Evolutionary conservation across 257 asterid species (phyloP).

Genomic region (Vinca minor): DNA sequence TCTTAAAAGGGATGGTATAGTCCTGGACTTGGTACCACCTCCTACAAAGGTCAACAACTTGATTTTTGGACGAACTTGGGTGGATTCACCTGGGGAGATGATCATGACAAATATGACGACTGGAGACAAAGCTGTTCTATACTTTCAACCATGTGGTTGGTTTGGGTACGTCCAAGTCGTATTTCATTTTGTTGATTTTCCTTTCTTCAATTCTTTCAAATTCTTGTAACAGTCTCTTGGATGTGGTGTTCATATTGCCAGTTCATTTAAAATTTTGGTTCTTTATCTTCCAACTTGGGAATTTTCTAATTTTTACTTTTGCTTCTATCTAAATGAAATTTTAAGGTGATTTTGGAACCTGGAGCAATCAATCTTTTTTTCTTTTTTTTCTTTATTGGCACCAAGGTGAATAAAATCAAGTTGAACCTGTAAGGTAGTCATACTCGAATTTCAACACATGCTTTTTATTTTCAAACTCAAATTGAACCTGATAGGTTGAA

Average conservation of each 20-base stretch:
- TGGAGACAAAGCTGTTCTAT: slow-evolving; percentile 90
- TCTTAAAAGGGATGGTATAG: slow-evolving; percentile 69
- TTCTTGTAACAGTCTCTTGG: background rate
- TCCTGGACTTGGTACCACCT: slow-evolving; percentile 92
- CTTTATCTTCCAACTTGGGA: background rate
- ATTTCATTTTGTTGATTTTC: background rate
- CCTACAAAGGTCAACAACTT: slow-evolving; percentile 89
- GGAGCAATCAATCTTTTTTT: background rate
- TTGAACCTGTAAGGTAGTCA: background rate
- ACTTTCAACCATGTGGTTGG: slow-evolving; percentile 99
- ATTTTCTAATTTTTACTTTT: background rate
- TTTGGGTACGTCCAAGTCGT: slow-evolving; percentile 58
- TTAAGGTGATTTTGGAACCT: background rate
- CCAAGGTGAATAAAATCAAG: background rate
- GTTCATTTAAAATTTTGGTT: background rate
- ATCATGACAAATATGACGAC: slow-evolving; percentile 82
- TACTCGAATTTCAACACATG: too few relatives aligned
- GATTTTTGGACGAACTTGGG: slow-evolving; percentile 98
- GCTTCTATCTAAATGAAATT: background rate
- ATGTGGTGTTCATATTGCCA: background rate
- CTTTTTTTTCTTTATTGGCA: too few relatives aligned
- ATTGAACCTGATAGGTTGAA: background rate
- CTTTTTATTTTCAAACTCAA: too few relatives aligned
- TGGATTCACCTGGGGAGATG: slow-evolving; percentile 96
- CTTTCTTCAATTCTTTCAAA: background rate